phyloP scores from a whole-genome alignment of 1,139 yeast genomes.

The Arxiozyma bovina region DNA sequence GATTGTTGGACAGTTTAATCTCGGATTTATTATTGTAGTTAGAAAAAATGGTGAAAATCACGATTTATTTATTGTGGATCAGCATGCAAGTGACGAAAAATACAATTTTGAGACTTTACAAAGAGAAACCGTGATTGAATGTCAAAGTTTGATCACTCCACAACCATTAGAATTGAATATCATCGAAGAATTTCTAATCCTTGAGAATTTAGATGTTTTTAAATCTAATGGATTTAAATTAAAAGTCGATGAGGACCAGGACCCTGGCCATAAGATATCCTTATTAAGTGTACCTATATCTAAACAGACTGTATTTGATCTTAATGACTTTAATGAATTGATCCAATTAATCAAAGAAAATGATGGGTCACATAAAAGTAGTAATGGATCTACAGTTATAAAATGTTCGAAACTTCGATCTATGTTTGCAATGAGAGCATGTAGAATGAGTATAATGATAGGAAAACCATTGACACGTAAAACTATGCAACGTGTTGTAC shows the following conservation, averaged over 20 bases:
- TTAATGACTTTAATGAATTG: slow-evolving; percentile 66
- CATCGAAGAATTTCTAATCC: slow-evolving; percentile 65
- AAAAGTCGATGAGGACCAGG: slow-evolving; percentile 36
- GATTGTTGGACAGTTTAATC: slow-evolving; percentile 83
- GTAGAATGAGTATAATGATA: slow-evolving; percentile 88
- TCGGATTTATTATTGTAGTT: slow-evolving; percentile 77
- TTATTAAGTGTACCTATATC: slow-evolving; percentile 65
- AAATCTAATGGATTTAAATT: slow-evolving; percentile 69
- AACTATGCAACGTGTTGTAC: slow-evolving; percentile 62
- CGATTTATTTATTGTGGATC: slow-evolving; percentile 82
- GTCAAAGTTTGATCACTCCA: slow-evolving; percentile 68
- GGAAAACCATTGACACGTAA: slow-evolving; percentile 56
- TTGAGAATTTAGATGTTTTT: slow-evolving; percentile 50
- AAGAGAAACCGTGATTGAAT: slow-evolving; percentile 44
- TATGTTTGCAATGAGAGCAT: slow-evolving; percentile 91
- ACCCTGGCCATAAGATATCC: slow-evolving; percentile 50
- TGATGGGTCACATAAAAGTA: slow-evolving; percentile 31
- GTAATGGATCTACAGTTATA: slow-evolving; percentile 27
- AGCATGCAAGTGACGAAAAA: slow-evolving; percentile 96
- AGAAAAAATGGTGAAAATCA: slow-evolving; percentile 32
- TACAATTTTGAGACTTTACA: slow-evolving; percentile 72
- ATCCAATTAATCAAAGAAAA: slow-evolving; percentile 48
- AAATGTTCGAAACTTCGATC: slow-evolving; percentile 71
- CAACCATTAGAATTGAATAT: slow-evolving; percentile 55
- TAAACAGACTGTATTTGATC: slow-evolving; percentile 56